These are phyloP conservation scores for Linnemannia schmuckeri DNA, from an alignment of 192 early-diverging fungal genomes.

Conservation along the genomic window DNA sequence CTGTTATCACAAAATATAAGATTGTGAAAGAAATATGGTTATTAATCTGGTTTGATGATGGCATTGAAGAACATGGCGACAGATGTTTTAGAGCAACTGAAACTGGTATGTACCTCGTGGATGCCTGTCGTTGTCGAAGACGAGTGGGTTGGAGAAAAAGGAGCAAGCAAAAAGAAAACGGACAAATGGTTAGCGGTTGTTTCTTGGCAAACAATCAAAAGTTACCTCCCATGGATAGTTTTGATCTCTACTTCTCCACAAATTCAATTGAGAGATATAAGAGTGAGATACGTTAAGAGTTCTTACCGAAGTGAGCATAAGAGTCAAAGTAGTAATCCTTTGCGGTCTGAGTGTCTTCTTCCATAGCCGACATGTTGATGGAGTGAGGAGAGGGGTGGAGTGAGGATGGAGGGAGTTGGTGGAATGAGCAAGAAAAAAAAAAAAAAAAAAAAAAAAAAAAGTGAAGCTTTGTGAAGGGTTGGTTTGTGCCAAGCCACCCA, in stretches of 20 bases:
- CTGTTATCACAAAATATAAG: slow-evolving; percentile 51
- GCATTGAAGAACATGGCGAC: too few species aligned
- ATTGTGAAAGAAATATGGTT: background rate
- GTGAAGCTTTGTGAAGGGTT: background rate
- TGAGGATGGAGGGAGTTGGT: background rate
- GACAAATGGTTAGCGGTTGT: background rate
- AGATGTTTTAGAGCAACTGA: too few species aligned
- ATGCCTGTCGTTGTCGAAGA: slow-evolving; percentile 68
- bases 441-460: slow-evolving; percentile 48
- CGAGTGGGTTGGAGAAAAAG: background rate
- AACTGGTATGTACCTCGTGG: slow-evolving; percentile 70
- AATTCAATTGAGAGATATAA: background rate
- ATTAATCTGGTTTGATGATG: background rate
- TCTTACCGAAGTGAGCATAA: slow-evolving; percentile 96
- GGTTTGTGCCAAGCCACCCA: background rate
- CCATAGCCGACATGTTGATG: slow-evolving; percentile 49
- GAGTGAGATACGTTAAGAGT: background rate
- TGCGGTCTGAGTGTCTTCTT: slow-evolving; percentile 58
- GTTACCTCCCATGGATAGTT: background rate
- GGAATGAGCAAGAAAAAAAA: slow-evolving; percentile 1
- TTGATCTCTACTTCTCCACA: background rate
- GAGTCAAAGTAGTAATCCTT: slow-evolving; percentile 99
- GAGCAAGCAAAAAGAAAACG: background rate
- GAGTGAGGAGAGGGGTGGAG: background rate
- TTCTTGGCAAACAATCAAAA: background rate